Evolutionary conservation across 192 early-diverging fungal genomes (phyloP), one percentile per base, ranked within the genome.

Genomic region (Umbelopsis vinacea): DNA sequence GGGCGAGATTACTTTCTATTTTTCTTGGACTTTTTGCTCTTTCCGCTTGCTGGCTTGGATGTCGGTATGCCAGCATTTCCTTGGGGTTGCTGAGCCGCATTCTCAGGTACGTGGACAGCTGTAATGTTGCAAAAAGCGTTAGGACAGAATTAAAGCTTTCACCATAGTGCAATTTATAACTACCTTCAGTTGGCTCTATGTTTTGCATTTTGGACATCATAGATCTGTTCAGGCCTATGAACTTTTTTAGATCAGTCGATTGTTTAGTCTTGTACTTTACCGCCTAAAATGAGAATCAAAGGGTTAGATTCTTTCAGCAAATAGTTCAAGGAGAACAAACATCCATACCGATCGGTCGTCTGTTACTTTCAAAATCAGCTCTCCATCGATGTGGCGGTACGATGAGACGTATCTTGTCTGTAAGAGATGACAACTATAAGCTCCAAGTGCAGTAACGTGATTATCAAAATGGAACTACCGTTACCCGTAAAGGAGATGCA

Each of bases 151-250:
- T 19, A 33, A 55, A 3, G n/a, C 17, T 29, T 19, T 9, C 6
- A 54, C 26, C 53, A 24, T 14, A 15, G 0, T 17, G 14, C 33
- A 6, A 17, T 37, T 35, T 29, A 71, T 69, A 57, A 72, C 67
- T 78, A 73, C 68, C 72, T 23, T 33, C 47, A 24, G 67, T 26
- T 0, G 57, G 67, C 21, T 68, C 29, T 19, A 63, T 79, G 71
- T 89, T 86, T 68, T 89, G 88, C 91, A 93, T 93, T 78, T 87
- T 85, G 19, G 67, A 70, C 90, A 93, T 90, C 74, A 93, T 71
- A 9, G 79, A 81, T 2, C 79, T 66, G 74, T 92, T 93, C 40
- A 93, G 73, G 5, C 81, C 76, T 66, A 92, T 90, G 75, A 93
- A 90, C 74, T 90, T 92, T 70, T 87, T 86, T 52, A 93, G 75